phyloP scores from a whole-genome alignment of 148 eudicot species.

The Spergularia bocconei region DNA sequence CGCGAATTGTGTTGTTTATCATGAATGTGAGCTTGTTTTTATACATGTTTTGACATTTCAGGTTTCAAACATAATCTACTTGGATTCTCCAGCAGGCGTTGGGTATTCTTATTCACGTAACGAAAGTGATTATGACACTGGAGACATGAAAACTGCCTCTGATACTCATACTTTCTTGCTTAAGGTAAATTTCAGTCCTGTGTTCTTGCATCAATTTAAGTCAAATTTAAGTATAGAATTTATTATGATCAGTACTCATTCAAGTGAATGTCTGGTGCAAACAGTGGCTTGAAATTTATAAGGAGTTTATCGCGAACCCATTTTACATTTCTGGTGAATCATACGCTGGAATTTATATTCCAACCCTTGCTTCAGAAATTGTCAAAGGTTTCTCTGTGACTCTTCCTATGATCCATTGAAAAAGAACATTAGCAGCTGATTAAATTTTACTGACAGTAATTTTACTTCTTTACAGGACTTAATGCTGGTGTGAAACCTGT shows the following conservation, averaged over 20 bases:
- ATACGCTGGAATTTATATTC: slow-evolving; percentile 89
- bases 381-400: slow-evolving; percentile 51
- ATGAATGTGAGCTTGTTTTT: not conserved
- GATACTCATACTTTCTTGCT: slow-evolving; percentile 78
- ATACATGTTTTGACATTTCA: slow-evolving; percentile 18
- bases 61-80: slow-evolving; percentile 84
- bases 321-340: slow-evolving; percentile 87
- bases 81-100: slow-evolving; percentile 93
- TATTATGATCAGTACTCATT: not conserved
- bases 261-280: slow-evolving; percentile 10
- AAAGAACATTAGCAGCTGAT: not conserved
- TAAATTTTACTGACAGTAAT: not conserved
- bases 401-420: not conserved
- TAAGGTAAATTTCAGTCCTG: slow-evolving; percentile 45
- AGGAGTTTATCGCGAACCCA: slow-evolving; percentile 66
- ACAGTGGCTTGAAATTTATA: slow-evolving; percentile 84
- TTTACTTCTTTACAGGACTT: slow-evolving; percentile 42
- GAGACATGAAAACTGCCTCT: slow-evolving; percentile 73
- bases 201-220: not conserved
- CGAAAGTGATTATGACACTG: slow-evolving; percentile 59
- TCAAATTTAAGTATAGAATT: not conserved
- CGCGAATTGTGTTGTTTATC: not conserved
- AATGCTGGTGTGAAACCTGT: slow-evolving; percentile 69
- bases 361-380: slow-evolving; percentile 81
- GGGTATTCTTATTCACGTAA: slow-evolving; percentile 73